Evolutionary conservation across 352 stramenopile species (phyloP).

Genomic region (Globisporangium perplexum): DNA sequence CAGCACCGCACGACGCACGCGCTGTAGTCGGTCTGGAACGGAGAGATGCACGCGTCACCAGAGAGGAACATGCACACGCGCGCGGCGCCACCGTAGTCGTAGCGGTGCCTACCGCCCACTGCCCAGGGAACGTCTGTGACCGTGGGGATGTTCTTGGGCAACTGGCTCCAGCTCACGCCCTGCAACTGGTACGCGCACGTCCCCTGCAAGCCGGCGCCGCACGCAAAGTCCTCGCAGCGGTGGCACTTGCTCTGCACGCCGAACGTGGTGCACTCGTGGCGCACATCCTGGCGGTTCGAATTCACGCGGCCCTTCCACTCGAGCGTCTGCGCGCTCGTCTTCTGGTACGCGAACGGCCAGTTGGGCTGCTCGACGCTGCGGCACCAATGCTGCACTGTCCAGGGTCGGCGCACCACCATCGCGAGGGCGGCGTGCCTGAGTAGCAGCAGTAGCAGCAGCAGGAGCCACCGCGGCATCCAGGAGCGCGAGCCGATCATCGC

Average conservation of each 20-base stretch:
- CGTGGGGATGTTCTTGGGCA: slow-evolving; percentile 89
- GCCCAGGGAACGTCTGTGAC: slow-evolving; percentile 92
- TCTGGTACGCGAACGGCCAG: slow-evolving; percentile 95
- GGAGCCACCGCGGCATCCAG: too few species aligned
- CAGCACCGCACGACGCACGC: slow-evolving; percentile 90
- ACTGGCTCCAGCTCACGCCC: slow-evolving; percentile 62
- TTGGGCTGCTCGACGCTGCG: slow-evolving; percentile 67
- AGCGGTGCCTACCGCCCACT: slow-evolving; percentile 83
- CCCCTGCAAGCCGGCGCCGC: slow-evolving; percentile 25
- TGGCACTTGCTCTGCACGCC: slow-evolving; percentile 94
- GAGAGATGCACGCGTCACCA: slow-evolving; percentile 70
- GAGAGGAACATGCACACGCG: slow-evolving; percentile 91
- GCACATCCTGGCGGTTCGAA: slow-evolving; percentile 88
- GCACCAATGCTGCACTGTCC: slow-evolving; percentile 87
- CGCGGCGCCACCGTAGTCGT: slow-evolving; percentile 86
- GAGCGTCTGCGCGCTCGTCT: slow-evolving; percentile 56
- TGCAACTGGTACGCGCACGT: slow-evolving; percentile 92
- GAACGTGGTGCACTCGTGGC: slow-evolving; percentile 85
- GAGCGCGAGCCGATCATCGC: neutral
- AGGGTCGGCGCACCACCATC: slow-evolving; percentile 79
- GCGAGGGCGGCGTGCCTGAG: neutral
- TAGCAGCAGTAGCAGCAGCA: slow-evolving; percentile 1
- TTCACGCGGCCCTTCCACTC: slow-evolving; percentile 88
- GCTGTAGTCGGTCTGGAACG: slow-evolving; percentile 82
- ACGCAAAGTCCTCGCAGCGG: slow-evolving; percentile 88